These are phyloP conservation scores for Colletotrichum cuscutae DNA, from an alignment of 2,329 filamentous ascomycete genomes.

Conservation along the genomic window DNA sequence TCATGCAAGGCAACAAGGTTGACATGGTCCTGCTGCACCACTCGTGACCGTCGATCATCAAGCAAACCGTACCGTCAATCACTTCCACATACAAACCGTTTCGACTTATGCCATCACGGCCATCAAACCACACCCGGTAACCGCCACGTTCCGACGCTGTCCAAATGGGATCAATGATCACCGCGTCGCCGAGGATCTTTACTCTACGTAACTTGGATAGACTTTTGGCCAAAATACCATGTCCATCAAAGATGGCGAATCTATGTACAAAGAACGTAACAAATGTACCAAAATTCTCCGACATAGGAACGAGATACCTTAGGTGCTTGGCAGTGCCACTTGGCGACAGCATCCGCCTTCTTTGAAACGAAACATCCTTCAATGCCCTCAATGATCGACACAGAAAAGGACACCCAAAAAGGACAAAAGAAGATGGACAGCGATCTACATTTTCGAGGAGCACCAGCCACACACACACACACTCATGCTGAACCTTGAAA, in stretches of 20 bases:
- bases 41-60: not conserved
- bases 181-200: no score
- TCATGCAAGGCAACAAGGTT: not conserved
- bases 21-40: not conserved
- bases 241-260: not conserved
- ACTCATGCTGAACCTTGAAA: not conserved
- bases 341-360: not conserved
- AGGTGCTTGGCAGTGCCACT: not conserved
- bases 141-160: not conserved
- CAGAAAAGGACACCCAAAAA: not conserved
- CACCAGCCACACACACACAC: not conserved
- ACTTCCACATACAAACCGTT: not conserved
- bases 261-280: not conserved
- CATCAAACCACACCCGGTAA: not conserved
- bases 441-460: not conserved
- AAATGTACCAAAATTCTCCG: not conserved
- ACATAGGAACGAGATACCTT: not conserved
- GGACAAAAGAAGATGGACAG: not conserved
- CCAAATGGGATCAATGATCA: not conserved
- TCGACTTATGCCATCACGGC: not conserved
- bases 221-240: conserved; percentile 2
- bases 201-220: not conserved
- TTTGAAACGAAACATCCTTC: not conserved
- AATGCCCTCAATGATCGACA: not conserved
- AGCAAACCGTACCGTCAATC: not conserved